Conservation (phyloP, 116 monocot genomes). For the Papilionanthe hybrid region DNA sequence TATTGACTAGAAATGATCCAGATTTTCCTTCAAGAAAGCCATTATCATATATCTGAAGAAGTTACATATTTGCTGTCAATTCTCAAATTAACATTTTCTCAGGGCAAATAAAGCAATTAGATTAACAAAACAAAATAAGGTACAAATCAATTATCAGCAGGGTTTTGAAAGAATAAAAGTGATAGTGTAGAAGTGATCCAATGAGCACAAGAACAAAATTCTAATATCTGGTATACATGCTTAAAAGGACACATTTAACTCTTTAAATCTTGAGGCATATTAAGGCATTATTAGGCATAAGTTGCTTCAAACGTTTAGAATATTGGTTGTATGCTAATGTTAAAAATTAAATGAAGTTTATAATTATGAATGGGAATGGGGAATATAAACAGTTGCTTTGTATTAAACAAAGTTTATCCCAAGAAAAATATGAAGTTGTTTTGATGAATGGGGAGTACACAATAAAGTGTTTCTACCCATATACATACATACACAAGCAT, state of each 20-base stretch:
- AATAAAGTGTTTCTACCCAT: too few relatives aligned
- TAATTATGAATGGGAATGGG: background rate
- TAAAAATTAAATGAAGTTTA: background rate
- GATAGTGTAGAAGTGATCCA: background rate
- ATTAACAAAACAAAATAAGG: background rate
- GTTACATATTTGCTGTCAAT: background rate
- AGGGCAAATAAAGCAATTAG: background rate
- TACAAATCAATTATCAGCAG: background rate
- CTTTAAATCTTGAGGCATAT: background rate
- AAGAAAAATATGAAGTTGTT: too few relatives aligned
- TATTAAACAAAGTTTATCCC: background rate
- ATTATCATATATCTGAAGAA: constrained; percentile 80
- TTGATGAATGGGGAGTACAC: too few relatives aligned
- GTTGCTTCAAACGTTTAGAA: background rate
- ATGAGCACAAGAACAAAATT: background rate
- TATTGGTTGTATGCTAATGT: background rate
- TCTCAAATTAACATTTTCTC: background rate
- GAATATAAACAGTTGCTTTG: background rate
- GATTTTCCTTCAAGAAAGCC: constrained; percentile 79
- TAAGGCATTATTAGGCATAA: background rate
- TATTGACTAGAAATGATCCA: constrained; percentile 70
- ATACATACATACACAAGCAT: too few relatives aligned
- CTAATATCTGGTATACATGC: background rate
- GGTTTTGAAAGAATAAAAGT: background rate
- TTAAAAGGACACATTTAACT: background rate